Base-by-base conservation (phyloP, 2,329 filamentous ascomycete genomes). In the Clarireedia paspali region DNA sequence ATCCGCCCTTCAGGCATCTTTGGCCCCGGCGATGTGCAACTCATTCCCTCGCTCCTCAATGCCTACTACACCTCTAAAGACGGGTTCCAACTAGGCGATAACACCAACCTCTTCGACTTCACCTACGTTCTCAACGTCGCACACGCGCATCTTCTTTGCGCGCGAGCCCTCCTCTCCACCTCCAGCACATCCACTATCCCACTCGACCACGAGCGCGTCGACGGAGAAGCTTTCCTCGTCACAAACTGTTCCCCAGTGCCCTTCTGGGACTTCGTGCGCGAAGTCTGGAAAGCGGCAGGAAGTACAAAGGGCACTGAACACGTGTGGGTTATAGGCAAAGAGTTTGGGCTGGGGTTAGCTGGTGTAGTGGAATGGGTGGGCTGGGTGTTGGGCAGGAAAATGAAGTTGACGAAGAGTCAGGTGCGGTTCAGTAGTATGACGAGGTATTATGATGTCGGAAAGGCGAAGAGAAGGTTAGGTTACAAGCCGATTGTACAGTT, bases 1-100 rank as follows among this genome's bases (percentile, higher is more conserved):
- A 80, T 97, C 61, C 88, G 94, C 15, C 89, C 91, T 6, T 87
- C 90, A 12, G 89, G 89, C 62, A 95, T 97, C 70, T 89, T 96
- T 67, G 92, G 92, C 66, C 89, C 94, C 68, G 89, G 89, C 65
- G 94, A 99, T 74, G 82, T 83, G 53, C 87, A 91, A 68, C 73
- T 85, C 14, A 82, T 92, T 36, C 82, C 85, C 60, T 83, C 86
- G 63, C 80, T 96, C 60, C 77, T 95, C 66, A 80, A 84, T 60
- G 83, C 88, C 64, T 87, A 87, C 68, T 77, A 78, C 57, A 78
- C 82, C 59, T 77, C 81, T 65, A 84, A 88, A 61, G 86, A 89
- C 39, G 81, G 81, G 60, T 83, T 94, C 69, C 88, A 96, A 71
- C 80, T 97, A 23, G 94, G 94, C 63, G 73, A 82, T n/a, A 84